A percentile compares a stretch with the other conserved stretches of the same genome.
Conservation (phyloP, 495 filamentous ascomycete genomes). For the Penicillium dipodomyicola region DNA sequence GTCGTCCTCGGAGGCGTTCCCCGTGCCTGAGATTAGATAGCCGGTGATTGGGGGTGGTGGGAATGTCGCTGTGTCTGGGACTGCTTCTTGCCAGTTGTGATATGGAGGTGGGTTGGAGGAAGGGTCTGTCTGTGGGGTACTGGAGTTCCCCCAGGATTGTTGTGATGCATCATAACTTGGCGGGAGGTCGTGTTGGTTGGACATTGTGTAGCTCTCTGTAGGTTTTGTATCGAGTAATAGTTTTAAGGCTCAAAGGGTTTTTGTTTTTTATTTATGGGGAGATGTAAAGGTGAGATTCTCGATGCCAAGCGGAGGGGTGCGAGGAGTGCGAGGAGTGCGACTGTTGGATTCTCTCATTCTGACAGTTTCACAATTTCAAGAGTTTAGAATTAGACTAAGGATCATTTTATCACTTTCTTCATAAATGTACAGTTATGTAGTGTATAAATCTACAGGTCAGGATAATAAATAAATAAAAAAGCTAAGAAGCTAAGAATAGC, state of each 20-base stretch:
- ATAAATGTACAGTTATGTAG: not conserved
- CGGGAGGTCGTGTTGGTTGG: conserved; percentile 20
- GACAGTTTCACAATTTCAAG: not conserved
- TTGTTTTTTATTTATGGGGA: not conserved
- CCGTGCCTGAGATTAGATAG: conserved; percentile 63
- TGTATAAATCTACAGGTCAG: not conserved
- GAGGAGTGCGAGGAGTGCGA: too few species aligned
- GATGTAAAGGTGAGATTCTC: not conserved
- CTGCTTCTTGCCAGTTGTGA: conserved; percentile 76
- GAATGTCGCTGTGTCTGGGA: conserved; percentile 76
- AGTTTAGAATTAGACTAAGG: not conserved
- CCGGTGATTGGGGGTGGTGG: conserved; percentile 77
- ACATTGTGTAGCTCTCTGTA: not conserved
- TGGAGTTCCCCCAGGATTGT: conserved; percentile 10
- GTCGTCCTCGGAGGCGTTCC: conserved; percentile 69
- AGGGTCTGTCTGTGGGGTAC: not conserved
- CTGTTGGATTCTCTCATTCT: not conserved
- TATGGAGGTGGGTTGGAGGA: conserved; percentile 52
- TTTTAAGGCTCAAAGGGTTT: not conserved
- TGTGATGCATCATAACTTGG: conserved; percentile 34
- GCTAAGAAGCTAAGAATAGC: conserved; percentile 27
- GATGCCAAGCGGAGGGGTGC: not conserved
- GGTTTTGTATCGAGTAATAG: not conserved
- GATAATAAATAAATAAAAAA: not conserved
- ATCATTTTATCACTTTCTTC: too few species aligned